Percentiles rank a stretch among this genome's conserved stretches.
Conservation (phyloP, 257 asterid species). For the Misopates orontium region DNA sequence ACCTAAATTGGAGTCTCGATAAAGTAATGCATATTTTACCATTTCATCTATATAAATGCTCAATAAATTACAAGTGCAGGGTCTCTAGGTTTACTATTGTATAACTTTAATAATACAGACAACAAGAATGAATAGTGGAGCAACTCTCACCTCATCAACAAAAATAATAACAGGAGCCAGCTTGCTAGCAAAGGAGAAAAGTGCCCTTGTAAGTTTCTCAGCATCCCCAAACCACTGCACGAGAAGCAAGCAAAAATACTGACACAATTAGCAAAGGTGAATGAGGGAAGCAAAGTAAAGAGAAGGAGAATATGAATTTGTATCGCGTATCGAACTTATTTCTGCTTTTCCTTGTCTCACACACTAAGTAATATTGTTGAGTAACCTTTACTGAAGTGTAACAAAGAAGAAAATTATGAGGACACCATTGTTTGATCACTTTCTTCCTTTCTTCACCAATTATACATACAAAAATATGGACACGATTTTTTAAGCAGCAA, state of each 20-base stretch:
- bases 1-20: not conserved
- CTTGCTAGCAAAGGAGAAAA: constrained; percentile 96
- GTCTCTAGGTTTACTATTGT: not conserved
- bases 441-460: not conserved
- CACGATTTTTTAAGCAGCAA: not conserved
- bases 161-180: constrained; percentile 95
- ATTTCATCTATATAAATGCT: not conserved
- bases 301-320: not conserved
- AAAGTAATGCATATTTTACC: not conserved
- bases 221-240: constrained; percentile 99
- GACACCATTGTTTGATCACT: not conserved
- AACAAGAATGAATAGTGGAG: not conserved
- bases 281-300: constrained; percentile 2
- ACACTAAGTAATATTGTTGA: not conserved
- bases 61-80: constrained; percentile 20
- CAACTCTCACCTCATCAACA: constrained; percentile 84
- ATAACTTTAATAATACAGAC: constrained; percentile 16
- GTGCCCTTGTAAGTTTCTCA: constrained; percentile 92
- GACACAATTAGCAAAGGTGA: constrained; percentile 2
- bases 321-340: constrained; percentile 13
- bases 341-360: constrained; percentile 17
- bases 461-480: not conserved
- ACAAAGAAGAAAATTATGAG: constrained; percentile 8
- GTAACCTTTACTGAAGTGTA: not conserved
- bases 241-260: constrained; percentile 29